phyloP scores from a whole-genome alignment of 2,329 filamentous ascomycete genomes.

The Periglandula ipomoeae region DNA sequence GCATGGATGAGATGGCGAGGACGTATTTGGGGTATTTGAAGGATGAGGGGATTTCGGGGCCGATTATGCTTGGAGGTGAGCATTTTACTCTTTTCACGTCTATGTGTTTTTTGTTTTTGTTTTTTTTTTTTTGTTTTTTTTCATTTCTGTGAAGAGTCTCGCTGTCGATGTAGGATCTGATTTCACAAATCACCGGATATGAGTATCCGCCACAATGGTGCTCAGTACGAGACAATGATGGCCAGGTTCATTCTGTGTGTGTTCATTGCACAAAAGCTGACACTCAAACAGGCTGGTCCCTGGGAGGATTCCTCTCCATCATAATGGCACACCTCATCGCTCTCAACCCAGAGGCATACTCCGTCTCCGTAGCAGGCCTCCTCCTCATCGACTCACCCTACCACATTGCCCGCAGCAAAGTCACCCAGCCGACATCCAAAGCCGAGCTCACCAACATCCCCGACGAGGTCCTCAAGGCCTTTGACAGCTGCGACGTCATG shows the following conservation, averaged over 20 bases:
- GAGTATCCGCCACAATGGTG: no score
- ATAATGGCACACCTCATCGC: slow-evolving; percentile 18
- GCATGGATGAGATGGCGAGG: slow-evolving; percentile 20
- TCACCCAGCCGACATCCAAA: slow-evolving; percentile 10
- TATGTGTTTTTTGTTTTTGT: neutral
- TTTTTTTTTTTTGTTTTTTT: neutral
- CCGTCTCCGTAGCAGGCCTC: slow-evolving; percentile 17
- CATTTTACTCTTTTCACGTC: neutral
- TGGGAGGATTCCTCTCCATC: slow-evolving; percentile 19
- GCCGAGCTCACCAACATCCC: slow-evolving; percentile 15
- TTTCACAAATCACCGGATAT: neutral
- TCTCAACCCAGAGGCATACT: slow-evolving; percentile 12
- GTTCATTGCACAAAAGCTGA: slow-evolving; percentile 7
- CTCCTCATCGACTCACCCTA: slow-evolving; percentile 21
- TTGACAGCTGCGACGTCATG: slow-evolving; percentile 22
- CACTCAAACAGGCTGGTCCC: slow-evolving; percentile 19
- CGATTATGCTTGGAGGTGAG: slow-evolving; percentile 18
- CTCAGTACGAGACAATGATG: no score
- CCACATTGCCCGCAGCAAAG: slow-evolving; percentile 14
- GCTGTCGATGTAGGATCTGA: neutral
- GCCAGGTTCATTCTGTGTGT: no score
- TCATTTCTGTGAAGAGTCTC: no score
- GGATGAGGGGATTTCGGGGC: slow-evolving; percentile 15
- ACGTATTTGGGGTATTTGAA: slow-evolving; percentile 17
- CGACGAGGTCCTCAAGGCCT: slow-evolving; percentile 18